phyloP scores from a whole-genome alignment of 2,329 filamentous ascomycete species.

The Aspergillus udagawae region DNA sequence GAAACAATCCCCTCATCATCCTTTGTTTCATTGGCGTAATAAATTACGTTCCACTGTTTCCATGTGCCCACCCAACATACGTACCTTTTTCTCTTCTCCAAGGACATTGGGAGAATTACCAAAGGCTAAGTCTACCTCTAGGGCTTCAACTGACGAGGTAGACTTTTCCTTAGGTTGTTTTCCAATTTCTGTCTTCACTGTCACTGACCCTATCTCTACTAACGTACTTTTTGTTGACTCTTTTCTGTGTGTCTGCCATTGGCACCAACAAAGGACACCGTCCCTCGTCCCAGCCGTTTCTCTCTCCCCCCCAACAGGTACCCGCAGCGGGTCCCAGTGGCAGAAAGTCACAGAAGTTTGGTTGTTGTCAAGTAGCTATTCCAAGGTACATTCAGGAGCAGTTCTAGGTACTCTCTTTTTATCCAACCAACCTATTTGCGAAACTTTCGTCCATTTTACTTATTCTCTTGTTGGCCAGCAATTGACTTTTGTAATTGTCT shows the following conservation, averaged over 20 bases:
- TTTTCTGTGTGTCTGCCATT: not conserved
- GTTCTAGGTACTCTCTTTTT: not conserved
- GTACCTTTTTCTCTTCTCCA: not conserved
- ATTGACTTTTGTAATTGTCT: not conserved
- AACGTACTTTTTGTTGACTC: not conserved
- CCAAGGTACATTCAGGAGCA: not conserved
- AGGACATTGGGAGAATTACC: no score
- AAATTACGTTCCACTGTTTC: not conserved
- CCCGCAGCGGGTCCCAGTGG: conserved; percentile 2
- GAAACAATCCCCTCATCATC: not conserved
- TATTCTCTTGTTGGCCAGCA: not conserved
- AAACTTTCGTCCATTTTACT: not conserved
- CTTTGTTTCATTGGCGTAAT: not conserved
- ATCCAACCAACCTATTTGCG: not conserved
- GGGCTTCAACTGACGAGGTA: not conserved
- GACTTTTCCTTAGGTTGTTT: not conserved
- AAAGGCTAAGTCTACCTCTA: not conserved
- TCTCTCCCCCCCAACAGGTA: conserved; percentile 4
- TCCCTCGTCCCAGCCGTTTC: conserved; percentile 10
- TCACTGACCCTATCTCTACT: not conserved
- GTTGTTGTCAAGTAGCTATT: not conserved
- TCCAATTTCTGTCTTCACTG: not conserved
- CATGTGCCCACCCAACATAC: not conserved
- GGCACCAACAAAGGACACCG: not conserved
- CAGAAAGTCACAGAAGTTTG: not conserved